A percentile compares a stretch with the other conserved stretches of the same genome.
Evolutionary conservation across 73 alveolate species (phyloP).

Genomic region (Paramecium tetraurelia): DNA sequence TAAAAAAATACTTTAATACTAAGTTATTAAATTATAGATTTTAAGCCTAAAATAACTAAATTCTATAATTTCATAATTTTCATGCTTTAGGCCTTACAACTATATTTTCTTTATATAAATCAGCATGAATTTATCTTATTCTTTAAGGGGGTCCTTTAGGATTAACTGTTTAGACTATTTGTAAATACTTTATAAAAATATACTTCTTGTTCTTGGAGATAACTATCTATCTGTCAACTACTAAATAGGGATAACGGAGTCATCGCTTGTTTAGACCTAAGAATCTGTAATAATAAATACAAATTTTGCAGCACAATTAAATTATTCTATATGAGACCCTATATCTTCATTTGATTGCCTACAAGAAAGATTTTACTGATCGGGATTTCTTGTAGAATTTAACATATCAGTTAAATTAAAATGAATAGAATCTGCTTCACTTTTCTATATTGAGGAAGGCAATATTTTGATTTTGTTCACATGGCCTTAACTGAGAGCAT

Average conservation of each 20-base stretch:
- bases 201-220: slow-evolving; percentile 39
- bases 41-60: neutral
- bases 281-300: neutral
- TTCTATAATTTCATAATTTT: neutral
- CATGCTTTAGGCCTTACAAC: neutral
- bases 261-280: neutral
- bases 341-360: slow-evolving; percentile 36
- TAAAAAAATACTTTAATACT: too few species aligned
- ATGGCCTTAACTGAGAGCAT: slow-evolving; percentile 41
- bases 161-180: neutral
- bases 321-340: neutral
- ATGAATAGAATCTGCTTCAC: slow-evolving; percentile 45
- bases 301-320: neutral
- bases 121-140: neutral
- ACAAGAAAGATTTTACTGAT: neutral
- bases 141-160: slow-evolving; percentile 2
- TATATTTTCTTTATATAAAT: neutral
- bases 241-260: neutral
- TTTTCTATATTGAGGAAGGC: slow-evolving; percentile 21
- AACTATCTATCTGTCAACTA: neutral
- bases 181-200: neutral
- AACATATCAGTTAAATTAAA: slow-evolving; percentile 39
- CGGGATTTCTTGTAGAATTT: slow-evolving; percentile 20
- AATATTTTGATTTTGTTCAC: neutral
- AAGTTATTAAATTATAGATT: too few species aligned